Evolutionary conservation across 306 rosid genomes (phyloP), one percentile per base, ranked within the genome.

Genomic region (Citrullus amarus): DNA sequence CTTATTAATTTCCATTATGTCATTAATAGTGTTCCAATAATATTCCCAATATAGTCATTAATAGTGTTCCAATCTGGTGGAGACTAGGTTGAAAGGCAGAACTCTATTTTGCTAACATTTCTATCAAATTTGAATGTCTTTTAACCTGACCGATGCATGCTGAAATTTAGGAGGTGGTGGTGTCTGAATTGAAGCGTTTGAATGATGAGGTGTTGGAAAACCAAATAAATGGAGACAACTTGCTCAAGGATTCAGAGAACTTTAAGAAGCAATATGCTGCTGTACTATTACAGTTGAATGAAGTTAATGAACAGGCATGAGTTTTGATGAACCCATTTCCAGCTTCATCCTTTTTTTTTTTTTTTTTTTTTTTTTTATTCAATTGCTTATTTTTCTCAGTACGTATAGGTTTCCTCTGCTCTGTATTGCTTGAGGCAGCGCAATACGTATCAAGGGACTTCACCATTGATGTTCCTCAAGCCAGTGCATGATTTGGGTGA

Each of bases 251-350:
- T 84, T 87, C 89, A 10, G 98, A 95, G 83, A 71, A 84, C 79
- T 92, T 95, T 76, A 92, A 85, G 84, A 95, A 91, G 88, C 91
- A 87, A 81, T 92, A 91, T 85, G 97, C 97, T 86, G 90, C 97
- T 46, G 88, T 89, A 30, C 82, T 92, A 63, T 83, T 89, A 83
- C 97, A 89, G 80, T 84, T 91, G 83, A 84, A 87, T 78, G 97
- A 91, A 87, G 93, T 84, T 80, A 95, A 92, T 81, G 92, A 88
- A 20, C 92, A 95, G 96, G 98, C 78, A 88, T 78, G 84, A 36
- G 76, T 81, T 79, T 83, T 53, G 48, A 70, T 83, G 62, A 65
- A 67, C 76, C 50, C 74, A 77, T 74, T 66, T 70, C 65, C 76
- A 43, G 22, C 44, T 51, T 83, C 72, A 74, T 79, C 75, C 72